These are phyloP conservation scores for Fusarium tjaetaba DNA, from an alignment of 2,329 filamentous ascomycete genomes.

Conservation along the genomic window DNA sequence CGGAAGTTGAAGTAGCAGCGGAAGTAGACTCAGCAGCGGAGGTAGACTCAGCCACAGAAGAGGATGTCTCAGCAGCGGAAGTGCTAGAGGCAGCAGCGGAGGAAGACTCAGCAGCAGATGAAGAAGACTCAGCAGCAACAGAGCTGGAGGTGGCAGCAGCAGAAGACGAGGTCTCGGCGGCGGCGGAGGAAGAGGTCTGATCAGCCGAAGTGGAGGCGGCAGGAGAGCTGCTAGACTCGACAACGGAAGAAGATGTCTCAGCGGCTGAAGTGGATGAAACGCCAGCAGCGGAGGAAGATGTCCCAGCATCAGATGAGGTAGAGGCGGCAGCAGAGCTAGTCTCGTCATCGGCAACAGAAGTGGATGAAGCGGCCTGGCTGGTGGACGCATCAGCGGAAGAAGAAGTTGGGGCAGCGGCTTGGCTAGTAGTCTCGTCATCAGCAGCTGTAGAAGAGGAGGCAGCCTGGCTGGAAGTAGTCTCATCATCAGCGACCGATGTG, in stretches of 20 bases:
- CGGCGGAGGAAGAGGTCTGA: background rate
- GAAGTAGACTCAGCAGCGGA: background rate
- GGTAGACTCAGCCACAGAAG: background rate
- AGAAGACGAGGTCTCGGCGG: background rate
- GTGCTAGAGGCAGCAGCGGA: background rate
- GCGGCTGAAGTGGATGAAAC: background rate
- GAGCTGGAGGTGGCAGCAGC: background rate
- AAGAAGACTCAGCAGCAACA: background rate
- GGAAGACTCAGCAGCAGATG: background rate
- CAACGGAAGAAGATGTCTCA: background rate
- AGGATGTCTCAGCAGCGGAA: background rate
- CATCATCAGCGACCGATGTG: background rate
- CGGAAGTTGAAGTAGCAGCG: accelerated
- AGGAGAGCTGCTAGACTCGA: background rate
- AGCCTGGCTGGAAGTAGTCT: background rate
- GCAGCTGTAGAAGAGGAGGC: background rate
- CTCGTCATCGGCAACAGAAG: background rate
- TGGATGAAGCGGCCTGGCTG: background rate
- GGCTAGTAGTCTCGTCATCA: background rate
- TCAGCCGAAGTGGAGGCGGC: background rate
- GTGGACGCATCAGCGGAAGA: background rate
- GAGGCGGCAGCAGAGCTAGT: background rate
- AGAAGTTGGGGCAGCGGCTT: background rate
- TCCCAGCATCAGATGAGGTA: background rate
- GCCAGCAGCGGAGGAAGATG: background rate